A percentile compares a stretch with the other conserved stretches of the same genome.
These are phyloP conservation scores for Carex littledalei DNA, from an alignment of 176 grass and related monocot species.

Conservation along the genomic window DNA sequence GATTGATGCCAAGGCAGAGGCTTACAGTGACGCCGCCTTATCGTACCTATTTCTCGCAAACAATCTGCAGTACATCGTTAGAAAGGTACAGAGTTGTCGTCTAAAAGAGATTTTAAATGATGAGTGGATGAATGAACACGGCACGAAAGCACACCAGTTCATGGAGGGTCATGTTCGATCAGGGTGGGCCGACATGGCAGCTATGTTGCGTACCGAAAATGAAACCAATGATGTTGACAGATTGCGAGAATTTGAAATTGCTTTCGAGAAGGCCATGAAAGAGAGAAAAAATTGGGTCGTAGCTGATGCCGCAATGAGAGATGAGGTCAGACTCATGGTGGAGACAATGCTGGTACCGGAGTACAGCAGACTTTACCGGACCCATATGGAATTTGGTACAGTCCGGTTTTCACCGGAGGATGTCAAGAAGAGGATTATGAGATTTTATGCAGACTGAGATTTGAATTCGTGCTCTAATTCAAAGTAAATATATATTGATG, in stretches of 20 bases:
- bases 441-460: not conserved
- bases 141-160: constrained; percentile 29
- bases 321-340: constrained; percentile 24
- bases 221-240: constrained; percentile 24
- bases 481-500: no score
- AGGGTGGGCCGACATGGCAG: constrained; percentile 31
- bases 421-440: constrained; percentile 6
- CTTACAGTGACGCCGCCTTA: constrained; percentile 33
- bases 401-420: constrained; percentile 29
- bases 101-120: constrained; percentile 31
- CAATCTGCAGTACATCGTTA: constrained; percentile 61
- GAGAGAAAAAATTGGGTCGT: constrained; percentile 49
- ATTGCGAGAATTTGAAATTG: not conserved
- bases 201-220: not conserved
- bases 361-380: constrained; percentile 43
- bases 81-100: constrained; percentile 38
- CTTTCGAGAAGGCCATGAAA: not conserved
- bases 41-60: constrained; percentile 77
- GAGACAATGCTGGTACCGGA: constrained; percentile 35
- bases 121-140: constrained; percentile 39
- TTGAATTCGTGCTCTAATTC: not conserved
- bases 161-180: constrained; percentile 35
- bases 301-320: constrained; percentile 32
- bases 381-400: no score
- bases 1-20: constrained; percentile 62